Base-by-base conservation (phyloP, 2,329 filamentous ascomycete genomes). In the Penicillium corylophilum region DNA sequence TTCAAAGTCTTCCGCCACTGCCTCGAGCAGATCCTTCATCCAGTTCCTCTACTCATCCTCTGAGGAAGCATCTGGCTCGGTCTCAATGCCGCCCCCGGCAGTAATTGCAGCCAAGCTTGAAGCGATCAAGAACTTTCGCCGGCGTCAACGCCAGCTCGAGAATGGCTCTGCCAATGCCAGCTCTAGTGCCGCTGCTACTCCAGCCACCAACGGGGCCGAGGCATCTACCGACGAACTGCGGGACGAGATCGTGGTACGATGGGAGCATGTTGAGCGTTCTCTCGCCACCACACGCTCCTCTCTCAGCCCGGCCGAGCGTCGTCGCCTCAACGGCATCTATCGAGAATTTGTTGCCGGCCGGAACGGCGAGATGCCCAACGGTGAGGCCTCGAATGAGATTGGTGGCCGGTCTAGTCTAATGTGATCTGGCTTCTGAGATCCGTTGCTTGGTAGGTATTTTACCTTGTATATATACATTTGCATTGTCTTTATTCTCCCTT, bases 331-430 rank as follows among this genome's bases (percentile, higher is more conserved):
- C 64, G 83, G 82, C 36, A 96, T 99, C 55, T 99, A 99, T 69
- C 79, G 81, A 15, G 94, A 99, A 74, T 99, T 99, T 77, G 86
- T 96, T 0, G 89, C 90, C 4, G 92, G 91, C 0, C 81, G 94
- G 61, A 96, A 92, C 71, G 94, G 94, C 7, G 92, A 97, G 77
- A 91, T 99, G 90, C 90, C 86, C 54, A 93, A 88, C 71, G 94
- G 94, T 1, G 90, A 97, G 73, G 91, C 89, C 0, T 89, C 88
- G 50, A 95, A 86, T 71, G 94, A 97, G 73, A 85, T 99, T 74
- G 94, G 94, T 7, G 94, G 92, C 13, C 80, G 94, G 68, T 93
- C 88, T 63, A 97, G 91, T 74, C 78, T 99, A 73, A 97, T 97
- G 94, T 96, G 62, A 73, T 57, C 41, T 31, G 13, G 20, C 39